Evolutionary conservation across 495 filamentous ascomycete species (phyloP), one percentile per base, ranked within the genome.

Genomic region (Penicillium waksmanii): DNA sequence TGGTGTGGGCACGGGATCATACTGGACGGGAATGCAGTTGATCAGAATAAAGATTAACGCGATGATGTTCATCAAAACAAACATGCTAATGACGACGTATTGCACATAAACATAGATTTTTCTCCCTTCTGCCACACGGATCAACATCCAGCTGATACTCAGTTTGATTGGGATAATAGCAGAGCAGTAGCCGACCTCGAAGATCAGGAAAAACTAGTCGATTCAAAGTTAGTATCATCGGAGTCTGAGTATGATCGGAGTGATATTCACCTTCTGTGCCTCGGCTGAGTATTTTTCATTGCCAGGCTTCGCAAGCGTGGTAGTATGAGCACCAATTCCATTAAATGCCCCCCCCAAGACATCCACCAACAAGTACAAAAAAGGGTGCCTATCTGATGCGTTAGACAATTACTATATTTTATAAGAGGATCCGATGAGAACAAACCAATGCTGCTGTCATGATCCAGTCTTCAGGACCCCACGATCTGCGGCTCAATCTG

Each of bases 81-180:
- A 66, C 11, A 53, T 47, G 2, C 42, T 53, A 19, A 70, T 70
- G 1, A 66, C 51, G 12, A 25, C 51, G 33, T 70, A 70, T 57
- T 67, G 67, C 7, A 55, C 42, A 18, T 62, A 64, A 50, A 67
- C 51, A 21, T 67, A 70, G 9, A 38, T 17, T 48, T 61, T 70
- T 11, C 62, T 57, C 1, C 66, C 63, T 25, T 68, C 61, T 7
- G 66, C 65, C 5, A 71, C 60, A 17, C 68, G 68, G 44, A 71
- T 61, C 57, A 71, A 53, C 63, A 66, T 65, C 63, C 58, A 66
- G 43, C 65, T 64, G 53, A 71, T 71, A 27, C 68, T 71, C 43
- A 71, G 61, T 35, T 71, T 71, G 44, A 68, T 68, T 0, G 66
- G 66, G 25, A 71, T 71, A 27, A 71, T 71, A n/a, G 65, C 63